These are phyloP conservation scores for Jacaranda mimosifolia DNA, from an alignment of 257 asterid genomes.

Conservation along the genomic window DNA sequence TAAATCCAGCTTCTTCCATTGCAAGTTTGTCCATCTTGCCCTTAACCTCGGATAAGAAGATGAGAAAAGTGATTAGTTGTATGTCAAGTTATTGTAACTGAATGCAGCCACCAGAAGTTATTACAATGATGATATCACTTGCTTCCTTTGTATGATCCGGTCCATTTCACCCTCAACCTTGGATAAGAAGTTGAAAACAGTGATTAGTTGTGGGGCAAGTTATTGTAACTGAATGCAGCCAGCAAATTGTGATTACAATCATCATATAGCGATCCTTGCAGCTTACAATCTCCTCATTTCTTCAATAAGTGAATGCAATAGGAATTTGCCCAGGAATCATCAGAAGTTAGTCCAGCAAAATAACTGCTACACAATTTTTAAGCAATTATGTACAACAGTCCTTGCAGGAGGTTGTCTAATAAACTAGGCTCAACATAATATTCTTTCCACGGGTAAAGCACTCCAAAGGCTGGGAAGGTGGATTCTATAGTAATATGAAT, in stretches of 20 bases:
- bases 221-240: neutral
- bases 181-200: constrained; percentile 51
- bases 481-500: neutral
- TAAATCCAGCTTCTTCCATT: constrained; percentile 98
- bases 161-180: constrained; percentile 85
- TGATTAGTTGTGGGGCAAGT: constrained; percentile 13
- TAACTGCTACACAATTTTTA: constrained; percentile 1
- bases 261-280: constrained; percentile 83
- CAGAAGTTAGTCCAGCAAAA: constrained; percentile 17
- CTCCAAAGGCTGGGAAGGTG: neutral
- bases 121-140: constrained; percentile 91
- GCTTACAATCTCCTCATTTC: constrained; percentile 78
- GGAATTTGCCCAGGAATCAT: constrained; percentile 53
- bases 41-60: constrained; percentile 70
- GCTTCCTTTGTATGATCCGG: constrained; percentile 86
- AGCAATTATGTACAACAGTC: constrained; percentile 21
- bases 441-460: neutral
- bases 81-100: constrained; percentile 30
- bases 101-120: constrained; percentile 36
- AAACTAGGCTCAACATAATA: neutral
- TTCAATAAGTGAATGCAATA: constrained; percentile 85
- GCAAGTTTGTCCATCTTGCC: constrained; percentile 99
- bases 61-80: constrained; percentile 28
- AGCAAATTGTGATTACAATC: constrained; percentile 31
- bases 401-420: neutral